Evolutionary conservation across 805 yeast species (phyloP).

Genomic region (Suhomyces xylopsoci): DNA sequence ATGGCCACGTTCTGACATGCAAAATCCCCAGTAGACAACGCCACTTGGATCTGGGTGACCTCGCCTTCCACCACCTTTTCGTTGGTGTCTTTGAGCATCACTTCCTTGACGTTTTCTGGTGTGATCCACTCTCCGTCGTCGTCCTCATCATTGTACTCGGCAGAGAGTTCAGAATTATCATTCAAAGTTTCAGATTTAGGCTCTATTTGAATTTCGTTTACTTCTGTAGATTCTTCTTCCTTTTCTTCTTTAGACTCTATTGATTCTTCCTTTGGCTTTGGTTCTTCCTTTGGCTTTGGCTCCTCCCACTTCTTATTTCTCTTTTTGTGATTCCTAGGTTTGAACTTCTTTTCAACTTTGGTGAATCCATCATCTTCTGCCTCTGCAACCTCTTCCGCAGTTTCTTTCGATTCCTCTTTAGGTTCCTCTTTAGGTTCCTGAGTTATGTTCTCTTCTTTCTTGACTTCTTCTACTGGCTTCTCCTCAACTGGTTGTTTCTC

Average conservation of each 20-base stretch:
- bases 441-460: slow-evolving; percentile 2
- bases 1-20: slow-evolving; percentile 95
- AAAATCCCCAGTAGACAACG: slow-evolving; percentile 92
- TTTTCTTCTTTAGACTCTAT: no score
- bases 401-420: background rate
- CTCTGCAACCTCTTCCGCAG: background rate
- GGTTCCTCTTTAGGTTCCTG: slow-evolving; percentile 1
- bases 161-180: slow-evolving; percentile 22
- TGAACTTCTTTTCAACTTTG: slow-evolving; percentile 13
- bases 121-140: slow-evolving; percentile 93
- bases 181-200: no score
- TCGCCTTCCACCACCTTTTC: slow-evolving; percentile 48
- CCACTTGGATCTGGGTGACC: slow-evolving; percentile 57
- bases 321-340: background rate
- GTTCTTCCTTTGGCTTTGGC: background rate
- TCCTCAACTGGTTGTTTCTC: background rate
- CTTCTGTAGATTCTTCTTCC: no score
- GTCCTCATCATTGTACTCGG: slow-evolving; percentile 69
- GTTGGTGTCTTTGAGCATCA: slow-evolving; percentile 62
- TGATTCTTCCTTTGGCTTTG: no score
- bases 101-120: slow-evolving; percentile 74
- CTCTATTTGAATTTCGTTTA: no score
- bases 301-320: slow-evolving; percentile 5
- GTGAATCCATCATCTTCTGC: slow-evolving; percentile 23
- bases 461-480: background rate